phyloP scores from a whole-genome alignment of 2,329 filamentous ascomycete genomes.

The Claviceps purpurea region DNA sequence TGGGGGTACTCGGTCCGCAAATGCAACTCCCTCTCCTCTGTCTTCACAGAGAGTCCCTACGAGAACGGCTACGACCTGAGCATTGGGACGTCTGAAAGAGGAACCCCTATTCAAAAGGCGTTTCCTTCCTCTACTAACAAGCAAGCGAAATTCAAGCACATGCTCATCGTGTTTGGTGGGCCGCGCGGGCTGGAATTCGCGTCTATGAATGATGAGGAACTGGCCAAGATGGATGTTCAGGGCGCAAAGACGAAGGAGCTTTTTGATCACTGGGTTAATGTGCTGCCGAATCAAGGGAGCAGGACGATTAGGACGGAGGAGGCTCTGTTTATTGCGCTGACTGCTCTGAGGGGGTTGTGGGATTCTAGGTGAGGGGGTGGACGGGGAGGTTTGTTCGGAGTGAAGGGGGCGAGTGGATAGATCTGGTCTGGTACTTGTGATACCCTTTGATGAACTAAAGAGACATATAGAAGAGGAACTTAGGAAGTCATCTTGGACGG shows the following conservation, averaged over 20 bases:
- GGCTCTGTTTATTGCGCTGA: conserved; percentile 64
- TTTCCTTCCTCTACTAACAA: conserved; percentile 26
- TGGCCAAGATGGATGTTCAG: conserved; percentile 47
- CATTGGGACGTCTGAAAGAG: conserved; percentile 73
- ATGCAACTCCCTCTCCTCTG: conserved; percentile 50
- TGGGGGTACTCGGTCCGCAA: conserved; percentile 70
- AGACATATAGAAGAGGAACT: too few species aligned
- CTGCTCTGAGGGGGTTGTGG: conserved; percentile 50
- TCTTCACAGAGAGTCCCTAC: conserved; percentile 66
- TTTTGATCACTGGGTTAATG: conserved; percentile 77
- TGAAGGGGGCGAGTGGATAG: too few species aligned
- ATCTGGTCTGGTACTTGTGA: background rate
- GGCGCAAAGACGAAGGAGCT: conserved; percentile 52
- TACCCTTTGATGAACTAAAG: background rate
- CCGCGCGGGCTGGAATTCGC: conserved; percentile 69
- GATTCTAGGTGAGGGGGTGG: conserved; percentile 12
- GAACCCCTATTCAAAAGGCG: conserved; percentile 34
- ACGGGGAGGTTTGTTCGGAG: background rate
- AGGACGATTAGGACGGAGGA: conserved; percentile 75
- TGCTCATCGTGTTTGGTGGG: conserved; percentile 69
- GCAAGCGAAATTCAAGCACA: conserved; percentile 46
- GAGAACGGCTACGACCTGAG: conserved; percentile 70
- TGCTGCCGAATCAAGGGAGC: conserved; percentile 68
- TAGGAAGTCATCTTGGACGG: too few species aligned
- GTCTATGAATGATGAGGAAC: conserved; percentile 43